A percentile compares a stretch with the other conserved stretches of the same genome.
Evolutionary conservation across 2,329 filamentous ascomycete species (phyloP).

Genomic region (Arthrobotrys entomopaga): DNA sequence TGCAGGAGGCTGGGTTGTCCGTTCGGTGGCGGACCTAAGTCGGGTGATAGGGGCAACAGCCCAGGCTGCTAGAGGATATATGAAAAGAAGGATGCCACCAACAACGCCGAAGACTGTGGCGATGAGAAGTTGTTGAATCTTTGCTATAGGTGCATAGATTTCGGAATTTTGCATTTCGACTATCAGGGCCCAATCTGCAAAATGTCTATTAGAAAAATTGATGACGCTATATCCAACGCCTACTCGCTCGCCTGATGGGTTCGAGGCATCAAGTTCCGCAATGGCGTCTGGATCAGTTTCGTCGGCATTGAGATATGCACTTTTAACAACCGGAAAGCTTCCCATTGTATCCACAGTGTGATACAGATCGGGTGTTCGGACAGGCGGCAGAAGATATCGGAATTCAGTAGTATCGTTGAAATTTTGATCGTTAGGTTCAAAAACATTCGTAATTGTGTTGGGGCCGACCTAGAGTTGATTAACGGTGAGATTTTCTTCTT

Average conservation of each 20-base stretch:
- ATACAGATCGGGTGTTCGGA: conserved; percentile 33
- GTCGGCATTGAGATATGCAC: conserved; percentile 43
- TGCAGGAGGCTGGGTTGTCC: conserved; percentile 64
- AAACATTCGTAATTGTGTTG: conserved; percentile 38
- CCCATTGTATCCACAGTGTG: conserved; percentile 53
- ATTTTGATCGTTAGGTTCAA: conserved; percentile 43
- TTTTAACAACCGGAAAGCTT: conserved; percentile 53
- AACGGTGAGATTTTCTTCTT: conserved; percentile 8
- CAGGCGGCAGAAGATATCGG: conserved; percentile 46
- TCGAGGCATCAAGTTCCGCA: conserved; percentile 66
- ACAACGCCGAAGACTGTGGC: conserved; percentile 86
- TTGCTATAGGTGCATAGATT: conserved; percentile 78
- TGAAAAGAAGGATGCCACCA: conserved; percentile 75
- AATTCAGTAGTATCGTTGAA: conserved; percentile 37
- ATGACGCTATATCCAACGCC: conserved; percentile 83
- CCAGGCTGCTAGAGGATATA: conserved; percentile 82
- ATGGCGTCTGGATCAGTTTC: conserved; percentile 36
- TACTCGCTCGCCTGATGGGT: conserved; percentile 76
- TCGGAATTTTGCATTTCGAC: conserved; percentile 80
- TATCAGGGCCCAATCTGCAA: conserved; percentile 84
- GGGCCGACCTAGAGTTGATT: conserved; percentile 35
- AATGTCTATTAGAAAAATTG: conserved; percentile 64
- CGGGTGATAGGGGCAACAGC: conserved; percentile 82
- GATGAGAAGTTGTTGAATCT: conserved; percentile 80
- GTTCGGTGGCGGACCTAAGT: conserved; percentile 78